Conservation (phyloP, 2,329 filamentous ascomycete species). For the Hymenoscyphus fructigenus region DNA sequence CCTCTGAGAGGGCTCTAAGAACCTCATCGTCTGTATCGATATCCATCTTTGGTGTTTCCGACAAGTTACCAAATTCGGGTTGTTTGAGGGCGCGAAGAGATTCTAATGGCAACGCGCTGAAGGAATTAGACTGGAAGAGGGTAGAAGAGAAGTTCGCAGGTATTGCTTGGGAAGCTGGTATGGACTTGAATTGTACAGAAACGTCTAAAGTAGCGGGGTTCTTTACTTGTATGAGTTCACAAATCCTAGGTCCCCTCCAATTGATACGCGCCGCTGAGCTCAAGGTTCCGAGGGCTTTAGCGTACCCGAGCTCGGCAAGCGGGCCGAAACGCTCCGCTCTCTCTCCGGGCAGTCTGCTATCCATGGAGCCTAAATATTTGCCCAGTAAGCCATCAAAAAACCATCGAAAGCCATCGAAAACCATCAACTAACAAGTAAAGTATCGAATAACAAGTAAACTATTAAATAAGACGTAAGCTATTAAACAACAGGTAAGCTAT, state of each 20-base stretch:
- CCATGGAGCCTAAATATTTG: no score
- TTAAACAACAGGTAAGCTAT: no score
- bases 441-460: no score
- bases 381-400: no score
- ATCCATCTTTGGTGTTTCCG: slow-evolving; percentile 48
- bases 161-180: background rate
- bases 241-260: background rate
- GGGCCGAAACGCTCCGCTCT: background rate
- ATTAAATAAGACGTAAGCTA: no score
- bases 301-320: background rate
- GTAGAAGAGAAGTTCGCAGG: background rate
- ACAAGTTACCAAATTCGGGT: slow-evolving; percentile 20
- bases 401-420: no score
- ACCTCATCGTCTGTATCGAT: slow-evolving; percentile 50
- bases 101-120: background rate
- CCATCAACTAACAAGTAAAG: no score
- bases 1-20: slow-evolving; percentile 46
- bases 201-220: background rate
- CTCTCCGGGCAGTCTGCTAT: no score
- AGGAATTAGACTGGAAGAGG: background rate
- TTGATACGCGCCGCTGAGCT: background rate
- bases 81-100: background rate
- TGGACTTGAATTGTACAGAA: background rate
- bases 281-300: background rate
- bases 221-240: background rate